Evolutionary conservation across 768 basidiomycete species (phyloP).

Genomic region (Lentinus tigrinus): DNA sequence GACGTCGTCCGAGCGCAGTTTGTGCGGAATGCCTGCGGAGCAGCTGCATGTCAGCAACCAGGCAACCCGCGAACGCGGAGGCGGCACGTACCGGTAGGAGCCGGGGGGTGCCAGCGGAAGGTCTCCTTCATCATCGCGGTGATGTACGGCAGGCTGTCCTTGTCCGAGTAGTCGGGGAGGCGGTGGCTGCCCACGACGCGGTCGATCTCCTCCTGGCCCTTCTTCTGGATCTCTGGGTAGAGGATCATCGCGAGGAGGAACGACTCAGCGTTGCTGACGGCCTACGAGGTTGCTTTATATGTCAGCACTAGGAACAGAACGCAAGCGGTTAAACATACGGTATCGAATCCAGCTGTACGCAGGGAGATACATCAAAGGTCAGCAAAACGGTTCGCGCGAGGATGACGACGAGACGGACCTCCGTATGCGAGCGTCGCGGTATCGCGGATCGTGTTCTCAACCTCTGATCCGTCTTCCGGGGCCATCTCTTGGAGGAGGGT

Average conservation of each 20-base stretch:
- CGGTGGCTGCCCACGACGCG: conserved; percentile 16
- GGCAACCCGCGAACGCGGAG: background rate
- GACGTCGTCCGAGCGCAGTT: conserved; percentile 19
- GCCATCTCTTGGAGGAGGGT: conserved; percentile 4
- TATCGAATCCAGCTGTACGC: conserved; percentile 1
- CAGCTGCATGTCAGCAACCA: background rate
- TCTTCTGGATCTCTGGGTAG: conserved; percentile 15
- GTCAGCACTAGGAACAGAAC: background rate
- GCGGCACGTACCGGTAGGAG: background rate
- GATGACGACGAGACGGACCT: background rate
- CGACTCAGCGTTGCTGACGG: background rate
- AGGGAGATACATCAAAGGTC: background rate
- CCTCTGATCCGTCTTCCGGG: background rate
- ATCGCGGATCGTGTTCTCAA: conserved; percentile 7
- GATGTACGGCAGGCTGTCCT: conserved; percentile 14
- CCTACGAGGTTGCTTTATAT: background rate
- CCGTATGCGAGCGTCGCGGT: conserved; percentile 9
- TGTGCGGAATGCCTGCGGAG: conserved; percentile 18
- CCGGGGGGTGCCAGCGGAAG: conserved; percentile 5
- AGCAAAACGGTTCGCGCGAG: background rate
- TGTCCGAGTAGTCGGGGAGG: conserved; percentile 23
- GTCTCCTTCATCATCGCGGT: background rate
- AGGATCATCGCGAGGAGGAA: conserved; percentile 19
- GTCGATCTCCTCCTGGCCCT: conserved; percentile 22
- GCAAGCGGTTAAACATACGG: background rate